phyloP scores from a whole-genome alignment of 768 basidiomycete species.

The Lactifluus volemus region DNA sequence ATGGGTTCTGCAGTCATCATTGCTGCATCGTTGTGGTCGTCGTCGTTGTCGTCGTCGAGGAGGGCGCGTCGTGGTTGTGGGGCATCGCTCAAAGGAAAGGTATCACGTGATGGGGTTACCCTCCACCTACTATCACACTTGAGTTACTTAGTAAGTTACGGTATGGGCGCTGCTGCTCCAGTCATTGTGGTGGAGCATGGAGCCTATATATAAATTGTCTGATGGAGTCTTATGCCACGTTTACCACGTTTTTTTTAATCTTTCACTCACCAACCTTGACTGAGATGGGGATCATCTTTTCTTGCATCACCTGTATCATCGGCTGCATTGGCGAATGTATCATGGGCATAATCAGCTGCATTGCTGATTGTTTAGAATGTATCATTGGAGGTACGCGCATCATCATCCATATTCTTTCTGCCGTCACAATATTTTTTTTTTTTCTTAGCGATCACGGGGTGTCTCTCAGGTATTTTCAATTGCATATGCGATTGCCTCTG shows the following conservation, averaged over 20 bases:
- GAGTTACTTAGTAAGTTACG: too few relatives aligned
- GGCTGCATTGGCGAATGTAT: constrained; percentile 37
- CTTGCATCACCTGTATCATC: constrained; percentile 22
- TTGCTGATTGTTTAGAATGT: constrained; percentile 40
- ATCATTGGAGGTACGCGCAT: constrained; percentile 33
- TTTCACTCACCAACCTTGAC: not conserved
- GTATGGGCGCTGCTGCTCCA: too few relatives aligned
- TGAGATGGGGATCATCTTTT: constrained; percentile 11
- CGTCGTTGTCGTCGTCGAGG: constrained; percentile 15
- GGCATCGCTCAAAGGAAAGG: constrained; percentile 1
- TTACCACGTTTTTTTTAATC: too few relatives aligned
- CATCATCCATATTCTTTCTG: not conserved
- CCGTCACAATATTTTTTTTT: not conserved
- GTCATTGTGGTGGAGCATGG: too few relatives aligned
- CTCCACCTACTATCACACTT: too few relatives aligned
- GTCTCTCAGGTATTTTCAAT: constrained; percentile 32
- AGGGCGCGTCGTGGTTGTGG: constrained; percentile 11
- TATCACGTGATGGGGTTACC: too few relatives aligned
- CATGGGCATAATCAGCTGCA: constrained; percentile 30
- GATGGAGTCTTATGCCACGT: too few relatives aligned
- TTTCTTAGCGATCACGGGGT: constrained; percentile 33
- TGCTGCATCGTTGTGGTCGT: not conserved
- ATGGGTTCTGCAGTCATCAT: not conserved
- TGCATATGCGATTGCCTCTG: constrained; percentile 38
- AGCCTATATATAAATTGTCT: too few relatives aligned